Conservation (phyloP, 148 eudicot species). For the Rhododendron ovatum region DNA sequence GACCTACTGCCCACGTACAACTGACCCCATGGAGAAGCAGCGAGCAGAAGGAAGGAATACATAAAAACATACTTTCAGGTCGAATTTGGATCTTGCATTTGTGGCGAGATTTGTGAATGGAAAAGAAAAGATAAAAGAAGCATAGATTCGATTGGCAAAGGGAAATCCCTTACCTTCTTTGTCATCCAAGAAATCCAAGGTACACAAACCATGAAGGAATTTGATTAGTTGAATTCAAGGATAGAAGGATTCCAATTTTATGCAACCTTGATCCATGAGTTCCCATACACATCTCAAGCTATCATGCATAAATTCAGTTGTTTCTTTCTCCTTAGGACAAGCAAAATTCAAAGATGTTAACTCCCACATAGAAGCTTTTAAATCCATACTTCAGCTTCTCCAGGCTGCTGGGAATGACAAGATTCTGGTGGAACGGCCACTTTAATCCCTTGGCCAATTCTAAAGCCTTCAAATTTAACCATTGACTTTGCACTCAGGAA, state of each 20-base stretch:
- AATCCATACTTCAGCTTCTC: constrained; percentile 27
- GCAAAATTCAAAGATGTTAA: not conserved
- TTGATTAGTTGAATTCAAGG: not conserved
- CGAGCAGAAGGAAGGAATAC: not conserved
- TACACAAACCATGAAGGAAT: not conserved
- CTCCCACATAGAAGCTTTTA: not conserved
- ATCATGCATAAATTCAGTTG: not conserved
- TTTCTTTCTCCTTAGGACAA: not conserved
- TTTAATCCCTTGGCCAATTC: constrained; percentile 50
- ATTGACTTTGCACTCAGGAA: constrained; percentile 37
- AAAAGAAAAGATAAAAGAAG: not conserved
- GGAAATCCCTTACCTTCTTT: not conserved
- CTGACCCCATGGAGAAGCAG: not conserved
- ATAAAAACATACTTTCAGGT: not conserved
- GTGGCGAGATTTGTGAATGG: not conserved
- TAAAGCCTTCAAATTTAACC: constrained; percentile 58
- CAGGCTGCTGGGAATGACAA: constrained; percentile 25
- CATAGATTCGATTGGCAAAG: not conserved
- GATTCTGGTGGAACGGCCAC: constrained; percentile 64
- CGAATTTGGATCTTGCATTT: not conserved
- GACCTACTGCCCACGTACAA: not conserved
- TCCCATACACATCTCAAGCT: not conserved
- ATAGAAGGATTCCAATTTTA: not conserved
- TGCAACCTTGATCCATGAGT: not conserved
- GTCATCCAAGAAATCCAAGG: not conserved